A percentile compares a stretch with the other conserved stretches of the same genome.
Evolutionary conservation across 495 filamentous ascomycete genomes (phyloP).

Genomic region (Daldinia concentrica): DNA sequence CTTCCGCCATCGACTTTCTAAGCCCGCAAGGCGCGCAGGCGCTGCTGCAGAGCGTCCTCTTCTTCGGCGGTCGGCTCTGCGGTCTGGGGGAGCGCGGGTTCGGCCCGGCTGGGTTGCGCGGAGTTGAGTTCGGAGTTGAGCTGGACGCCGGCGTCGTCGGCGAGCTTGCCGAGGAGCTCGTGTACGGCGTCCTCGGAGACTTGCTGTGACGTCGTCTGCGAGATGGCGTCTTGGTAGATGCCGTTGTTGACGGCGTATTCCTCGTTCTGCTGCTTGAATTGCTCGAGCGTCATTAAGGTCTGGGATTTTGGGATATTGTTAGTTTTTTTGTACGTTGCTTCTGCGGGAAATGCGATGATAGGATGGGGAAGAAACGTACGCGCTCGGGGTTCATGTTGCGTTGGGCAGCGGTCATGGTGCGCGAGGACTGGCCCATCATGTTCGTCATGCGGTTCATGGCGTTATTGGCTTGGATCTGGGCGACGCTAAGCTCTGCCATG

Average conservation of each 20-base stretch:
- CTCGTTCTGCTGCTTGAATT: conserved; percentile 84
- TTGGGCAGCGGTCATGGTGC: conserved; percentile 70
- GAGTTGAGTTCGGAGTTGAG: conserved; percentile 73
- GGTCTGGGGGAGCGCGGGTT: conserved; percentile 57
- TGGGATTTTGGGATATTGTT: conserved; percentile 18
- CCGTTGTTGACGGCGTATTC: conserved; percentile 83
- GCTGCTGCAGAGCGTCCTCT: conserved; percentile 70
- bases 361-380: conserved; percentile 46
- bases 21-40: conserved; percentile 62
- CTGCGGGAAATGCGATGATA: background rate
- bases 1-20: conserved; percentile 37
- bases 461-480: conserved; percentile 65
- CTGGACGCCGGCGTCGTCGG: conserved; percentile 83
- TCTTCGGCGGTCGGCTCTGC: conserved; percentile 66
- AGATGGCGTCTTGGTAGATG: conserved; percentile 85
- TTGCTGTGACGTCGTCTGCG: conserved; percentile 74
- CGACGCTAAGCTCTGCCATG: conserved; percentile 61
- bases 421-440: conserved; percentile 61
- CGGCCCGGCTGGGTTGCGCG: conserved; percentile 63
- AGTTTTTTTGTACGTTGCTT: conserved; percentile 43
- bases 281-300: conserved; percentile 71
- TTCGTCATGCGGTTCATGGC: conserved; percentile 64
- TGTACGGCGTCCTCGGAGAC: conserved; percentile 87
- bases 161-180: conserved; percentile 78
- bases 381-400: conserved; percentile 79